Conservation (phyloP, 495 filamentous ascomycete genomes). For the Achaetomiella virescens region DNA sequence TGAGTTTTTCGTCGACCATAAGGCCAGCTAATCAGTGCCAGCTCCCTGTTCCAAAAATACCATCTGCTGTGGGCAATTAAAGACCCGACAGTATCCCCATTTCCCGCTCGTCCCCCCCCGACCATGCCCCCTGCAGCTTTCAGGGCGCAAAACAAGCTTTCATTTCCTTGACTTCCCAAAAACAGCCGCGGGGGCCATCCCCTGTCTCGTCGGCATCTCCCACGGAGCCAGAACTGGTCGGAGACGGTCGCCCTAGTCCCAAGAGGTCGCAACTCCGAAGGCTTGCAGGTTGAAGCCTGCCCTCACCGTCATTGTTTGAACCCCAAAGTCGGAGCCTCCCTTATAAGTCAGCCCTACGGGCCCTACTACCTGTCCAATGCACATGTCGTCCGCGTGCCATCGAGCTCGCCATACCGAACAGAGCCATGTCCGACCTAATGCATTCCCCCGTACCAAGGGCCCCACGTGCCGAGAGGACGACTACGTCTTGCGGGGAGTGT, state of each 20-base stretch:
- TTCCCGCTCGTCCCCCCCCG: not conserved
- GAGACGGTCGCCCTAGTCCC: slow-evolving; percentile 24
- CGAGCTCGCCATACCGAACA: slow-evolving; percentile 8
- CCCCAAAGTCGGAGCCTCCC: slow-evolving; percentile 12
- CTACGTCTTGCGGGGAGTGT: slow-evolving; percentile 37
- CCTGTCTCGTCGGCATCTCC: not conserved
- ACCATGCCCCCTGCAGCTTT: not conserved
- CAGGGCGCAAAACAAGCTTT: not conserved
- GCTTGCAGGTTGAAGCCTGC: slow-evolving; percentile 23
- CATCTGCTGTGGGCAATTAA: not conserved
- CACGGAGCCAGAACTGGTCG: slow-evolving; percentile 6
- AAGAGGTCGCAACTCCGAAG: slow-evolving; percentile 26
- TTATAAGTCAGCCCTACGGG: slow-evolving; percentile 35
- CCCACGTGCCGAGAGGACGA: slow-evolving; percentile 31
- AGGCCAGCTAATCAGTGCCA: slow-evolving; percentile 1
- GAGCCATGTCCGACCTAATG: slow-evolving; percentile 32
- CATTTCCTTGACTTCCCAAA: not conserved
- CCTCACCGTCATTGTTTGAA: slow-evolving; percentile 11
- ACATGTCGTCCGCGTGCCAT: not conserved
- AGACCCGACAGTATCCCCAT: not conserved
- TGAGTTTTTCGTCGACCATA: not conserved
- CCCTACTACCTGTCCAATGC: not conserved
- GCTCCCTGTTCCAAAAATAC: slow-evolving; percentile 12
- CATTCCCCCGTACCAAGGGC: slow-evolving; percentile 21
- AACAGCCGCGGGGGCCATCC: not conserved